phyloP scores from a whole-genome alignment of 805 yeast species.

The Kuraishia piskuri region DNA sequence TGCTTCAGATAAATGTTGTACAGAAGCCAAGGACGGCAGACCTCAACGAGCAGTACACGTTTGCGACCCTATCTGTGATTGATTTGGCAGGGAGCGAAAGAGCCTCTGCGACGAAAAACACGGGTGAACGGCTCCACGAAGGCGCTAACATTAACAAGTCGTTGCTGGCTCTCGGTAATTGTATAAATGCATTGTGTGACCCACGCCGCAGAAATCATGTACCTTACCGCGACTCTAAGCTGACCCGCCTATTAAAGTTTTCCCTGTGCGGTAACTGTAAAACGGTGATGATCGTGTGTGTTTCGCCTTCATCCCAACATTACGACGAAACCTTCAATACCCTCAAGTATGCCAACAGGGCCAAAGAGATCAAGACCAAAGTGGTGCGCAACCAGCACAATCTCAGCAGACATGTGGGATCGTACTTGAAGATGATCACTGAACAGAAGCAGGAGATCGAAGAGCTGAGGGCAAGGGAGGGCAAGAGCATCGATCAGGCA shows the following conservation, averaged over 20 bases:
- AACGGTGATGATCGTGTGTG: constrained; percentile 93
- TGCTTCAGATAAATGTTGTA: constrained; percentile 65
- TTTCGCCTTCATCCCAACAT: constrained; percentile 79
- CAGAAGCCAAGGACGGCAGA: constrained; percentile 56
- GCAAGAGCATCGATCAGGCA: constrained; percentile 28
- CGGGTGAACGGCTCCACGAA: constrained; percentile 75
- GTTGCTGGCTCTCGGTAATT: constrained; percentile 81
- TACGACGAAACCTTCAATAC: constrained; percentile 93
- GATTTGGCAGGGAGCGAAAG: constrained; percentile 95
- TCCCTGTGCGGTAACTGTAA: constrained; percentile 92
- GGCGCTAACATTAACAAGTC: constrained; percentile 89
- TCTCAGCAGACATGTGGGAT: constrained; percentile 75
- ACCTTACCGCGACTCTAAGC: constrained; percentile 86
- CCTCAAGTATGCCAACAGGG: constrained; percentile 83
- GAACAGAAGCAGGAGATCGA: constrained; percentile 72
- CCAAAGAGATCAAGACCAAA: constrained; percentile 84
- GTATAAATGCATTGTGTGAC: constrained; percentile 87
- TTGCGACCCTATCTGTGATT: constrained; percentile 77
- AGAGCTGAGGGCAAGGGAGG: constrained; percentile 51
- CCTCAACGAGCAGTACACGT: constrained; percentile 56
- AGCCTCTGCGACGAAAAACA: constrained; percentile 80
- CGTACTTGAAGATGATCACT: constrained; percentile 75
- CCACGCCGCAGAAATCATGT: constrained; percentile 60
- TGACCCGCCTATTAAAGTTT: constrained; percentile 79
- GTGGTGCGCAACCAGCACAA: constrained; percentile 64